Percentiles rank a stretch among this genome's conserved stretches.
Conservation (phyloP, 441 rosid genomes). For the Croton setiger region DNA sequence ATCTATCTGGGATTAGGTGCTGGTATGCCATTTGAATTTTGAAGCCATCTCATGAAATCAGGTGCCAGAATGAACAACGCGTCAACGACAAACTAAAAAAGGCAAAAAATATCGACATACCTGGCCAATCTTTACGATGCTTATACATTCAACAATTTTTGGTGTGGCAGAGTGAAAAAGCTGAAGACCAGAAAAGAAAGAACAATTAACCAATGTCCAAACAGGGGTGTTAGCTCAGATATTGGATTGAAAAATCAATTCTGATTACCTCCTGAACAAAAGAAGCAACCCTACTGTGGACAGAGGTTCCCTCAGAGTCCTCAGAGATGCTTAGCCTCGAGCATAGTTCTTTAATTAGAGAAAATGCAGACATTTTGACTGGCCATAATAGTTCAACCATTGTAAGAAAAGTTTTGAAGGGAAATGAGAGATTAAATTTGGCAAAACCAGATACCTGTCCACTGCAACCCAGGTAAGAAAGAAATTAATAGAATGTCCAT, state of each 20-base stretch:
- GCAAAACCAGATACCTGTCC: slow-evolving; percentile 65
- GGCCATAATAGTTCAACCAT: slow-evolving; percentile 32
- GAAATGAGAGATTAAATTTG: slow-evolving; percentile 9
- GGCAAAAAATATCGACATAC: slow-evolving; percentile 34
- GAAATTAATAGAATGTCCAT: slow-evolving; percentile 42
- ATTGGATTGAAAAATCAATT: slow-evolving; percentile 8
- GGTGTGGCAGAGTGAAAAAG: slow-evolving; percentile 53
- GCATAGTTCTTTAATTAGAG: slow-evolving; percentile 70
- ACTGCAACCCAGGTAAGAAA: slow-evolving; percentile 66
- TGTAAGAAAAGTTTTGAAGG: slow-evolving; percentile 7
- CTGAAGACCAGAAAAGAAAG: slow-evolving; percentile 46
- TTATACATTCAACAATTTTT: slow-evolving; percentile 64
- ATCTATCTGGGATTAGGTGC: no score
- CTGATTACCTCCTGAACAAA: slow-evolving; percentile 61
- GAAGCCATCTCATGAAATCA: no score
- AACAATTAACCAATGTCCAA: slow-evolving; percentile 15
- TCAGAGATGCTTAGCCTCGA: slow-evolving; percentile 46
- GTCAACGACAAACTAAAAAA: background rate
- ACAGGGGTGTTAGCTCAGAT: background rate
- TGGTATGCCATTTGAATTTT: no score
- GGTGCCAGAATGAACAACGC: no score
- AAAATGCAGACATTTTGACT: slow-evolving; percentile 80
- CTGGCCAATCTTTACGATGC: slow-evolving; percentile 87
- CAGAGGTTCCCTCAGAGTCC: slow-evolving; percentile 35
- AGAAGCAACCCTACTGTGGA: slow-evolving; percentile 33